Evolutionary conservation across 805 yeast species (phyloP).

Genomic region (Nakazawaea ernobii): DNA sequence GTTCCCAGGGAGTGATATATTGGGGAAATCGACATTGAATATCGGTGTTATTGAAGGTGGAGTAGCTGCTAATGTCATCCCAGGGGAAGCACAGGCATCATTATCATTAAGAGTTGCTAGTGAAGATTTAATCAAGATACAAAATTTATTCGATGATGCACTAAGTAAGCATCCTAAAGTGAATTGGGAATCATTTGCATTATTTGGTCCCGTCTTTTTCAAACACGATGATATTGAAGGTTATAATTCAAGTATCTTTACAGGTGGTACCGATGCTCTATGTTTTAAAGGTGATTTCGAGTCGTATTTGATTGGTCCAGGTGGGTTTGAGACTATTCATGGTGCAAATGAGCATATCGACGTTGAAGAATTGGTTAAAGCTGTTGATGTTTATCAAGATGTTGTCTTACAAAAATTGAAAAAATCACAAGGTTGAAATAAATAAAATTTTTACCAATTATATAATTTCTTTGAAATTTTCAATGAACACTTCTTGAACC

Average conservation of each 20-base stretch:
- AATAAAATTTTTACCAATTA: no score
- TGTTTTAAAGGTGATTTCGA: constrained; percentile 19
- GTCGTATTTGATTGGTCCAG: background rate
- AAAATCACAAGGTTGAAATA: no score
- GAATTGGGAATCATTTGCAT: no score
- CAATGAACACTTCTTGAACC: constrained; percentile 22
- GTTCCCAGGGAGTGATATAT: constrained; percentile 44
- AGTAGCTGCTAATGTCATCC: constrained; percentile 61
- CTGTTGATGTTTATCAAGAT: background rate
- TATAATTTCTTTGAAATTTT: constrained; percentile 13
- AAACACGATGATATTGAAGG: constrained; percentile 21
- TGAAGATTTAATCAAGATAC: constrained; percentile 13
- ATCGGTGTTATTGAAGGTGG: constrained; percentile 56
- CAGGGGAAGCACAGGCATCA: constrained; percentile 48
- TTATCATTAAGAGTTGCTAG: constrained; percentile 47
- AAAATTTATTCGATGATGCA: no score
- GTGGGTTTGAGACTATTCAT: background rate
- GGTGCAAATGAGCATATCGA: background rate
- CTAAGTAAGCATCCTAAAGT: no score
- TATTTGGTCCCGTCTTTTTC: no score
- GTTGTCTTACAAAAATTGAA: constrained; percentile 1
- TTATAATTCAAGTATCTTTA: constrained; percentile 41
- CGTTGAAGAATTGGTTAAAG: background rate
- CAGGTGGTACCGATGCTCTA: constrained; percentile 35
- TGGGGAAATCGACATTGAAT: constrained; percentile 60